Conservation (phyloP, 768 basidiomycete species). For the Kwoniella newhampshirensis region DNA sequence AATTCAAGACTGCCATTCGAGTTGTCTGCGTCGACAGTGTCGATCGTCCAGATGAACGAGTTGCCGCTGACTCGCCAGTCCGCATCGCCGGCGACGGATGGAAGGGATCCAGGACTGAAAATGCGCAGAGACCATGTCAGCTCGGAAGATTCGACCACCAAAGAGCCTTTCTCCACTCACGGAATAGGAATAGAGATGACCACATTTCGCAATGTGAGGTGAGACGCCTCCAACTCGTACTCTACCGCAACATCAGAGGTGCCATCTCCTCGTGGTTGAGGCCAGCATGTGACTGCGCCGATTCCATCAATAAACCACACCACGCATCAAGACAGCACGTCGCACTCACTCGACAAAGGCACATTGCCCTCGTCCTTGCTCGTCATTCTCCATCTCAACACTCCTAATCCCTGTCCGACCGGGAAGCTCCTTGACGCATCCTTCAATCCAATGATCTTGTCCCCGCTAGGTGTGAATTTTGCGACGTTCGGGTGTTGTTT, state of each 20-base stretch:
- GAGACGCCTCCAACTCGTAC: conserved; percentile 88
- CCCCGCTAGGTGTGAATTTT: conserved; percentile 65
- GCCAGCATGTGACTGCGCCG: conserved; percentile 88
- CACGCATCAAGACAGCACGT: not conserved
- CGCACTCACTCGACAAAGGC: conserved; percentile 77
- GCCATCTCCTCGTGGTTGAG: conserved; percentile 86
- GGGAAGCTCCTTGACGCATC: conserved; percentile 81
- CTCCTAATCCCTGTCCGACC: conserved; percentile 75
- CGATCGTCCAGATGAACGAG: conserved; percentile 80
- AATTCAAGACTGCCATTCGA: conserved; percentile 88
- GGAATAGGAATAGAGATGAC: conserved; percentile 90
- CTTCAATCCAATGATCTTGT: conserved; percentile 74
- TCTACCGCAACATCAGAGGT: conserved; percentile 93
- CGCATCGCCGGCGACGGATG: conserved; percentile 38
- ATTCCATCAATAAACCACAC: conserved; percentile 7
- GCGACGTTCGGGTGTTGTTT: conserved; percentile 95
- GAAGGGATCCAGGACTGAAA: conserved; percentile 35
- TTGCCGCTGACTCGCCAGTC: conserved; percentile 79
- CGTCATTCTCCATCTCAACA: conserved; percentile 87
- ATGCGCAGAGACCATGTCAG: too few relatives aligned
- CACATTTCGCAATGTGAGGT: conserved; percentile 76
- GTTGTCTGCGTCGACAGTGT: conserved; percentile 61
- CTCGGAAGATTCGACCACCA: too few relatives aligned
- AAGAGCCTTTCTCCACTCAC: conserved; percentile 61
- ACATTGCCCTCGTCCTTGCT: conserved; percentile 89